A percentile compares a stretch with the other conserved stretches of the same genome.
phyloP scores from a whole-genome alignment of 441 rosid genomes.

The Hura crepitans region DNA sequence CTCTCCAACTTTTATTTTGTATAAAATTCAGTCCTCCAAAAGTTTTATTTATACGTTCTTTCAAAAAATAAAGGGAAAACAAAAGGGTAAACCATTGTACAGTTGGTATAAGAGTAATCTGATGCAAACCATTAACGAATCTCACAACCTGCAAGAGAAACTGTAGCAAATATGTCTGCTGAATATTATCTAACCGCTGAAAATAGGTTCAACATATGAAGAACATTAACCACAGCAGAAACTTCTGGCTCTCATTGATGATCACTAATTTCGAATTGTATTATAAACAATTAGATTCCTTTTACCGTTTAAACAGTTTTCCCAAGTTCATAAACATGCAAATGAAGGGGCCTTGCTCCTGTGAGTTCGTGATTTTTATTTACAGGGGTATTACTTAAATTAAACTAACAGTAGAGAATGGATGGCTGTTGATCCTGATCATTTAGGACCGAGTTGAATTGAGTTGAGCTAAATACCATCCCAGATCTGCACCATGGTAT shows the following conservation, averaged over 20 bases:
- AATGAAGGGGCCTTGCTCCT: conserved; percentile 17
- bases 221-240: background rate
- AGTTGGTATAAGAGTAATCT: no score
- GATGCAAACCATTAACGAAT: no score
- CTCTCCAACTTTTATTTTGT: no score
- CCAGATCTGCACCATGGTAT: conserved; percentile 16
- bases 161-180: no score
- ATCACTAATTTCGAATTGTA: conserved; percentile 7
- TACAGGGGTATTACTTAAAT: conserved; percentile 29
- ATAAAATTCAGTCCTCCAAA: no score
- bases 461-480: conserved; percentile 8
- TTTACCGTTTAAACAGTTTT: background rate
- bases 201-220: background rate
- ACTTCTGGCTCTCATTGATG: conserved; percentile 6
- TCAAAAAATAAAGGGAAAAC: no score
- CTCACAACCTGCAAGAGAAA: no score
- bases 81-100: no score
- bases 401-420: background rate
- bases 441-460: background rate
- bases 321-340: conserved; percentile 10
- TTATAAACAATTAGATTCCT: background rate
- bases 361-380: conserved; percentile 32
- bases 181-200: no score
- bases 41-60: no score
- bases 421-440: background rate